Conservation (phyloP, 208 protist species). For the Wallacemonas sp. region DNA sequence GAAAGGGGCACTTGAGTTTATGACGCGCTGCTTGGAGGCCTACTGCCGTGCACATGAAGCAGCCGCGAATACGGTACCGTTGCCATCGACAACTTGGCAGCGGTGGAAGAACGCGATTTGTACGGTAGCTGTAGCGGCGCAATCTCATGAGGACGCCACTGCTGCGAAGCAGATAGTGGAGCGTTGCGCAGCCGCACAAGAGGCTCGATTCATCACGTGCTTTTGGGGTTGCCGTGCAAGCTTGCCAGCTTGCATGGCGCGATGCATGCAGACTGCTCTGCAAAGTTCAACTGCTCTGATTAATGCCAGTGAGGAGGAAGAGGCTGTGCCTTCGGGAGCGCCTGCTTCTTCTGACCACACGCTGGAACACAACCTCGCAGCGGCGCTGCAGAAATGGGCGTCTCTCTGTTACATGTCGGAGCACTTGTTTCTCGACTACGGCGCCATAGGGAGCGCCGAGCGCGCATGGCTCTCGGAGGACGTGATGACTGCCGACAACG, state of each 20-base stretch:
- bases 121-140: no score
- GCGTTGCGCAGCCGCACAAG: no score
- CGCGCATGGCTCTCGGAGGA: constrained; percentile 53
- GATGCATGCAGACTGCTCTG: no score
- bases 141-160: constrained; percentile 6
- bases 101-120: constrained; percentile 41
- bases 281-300: no score
- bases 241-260: no score
- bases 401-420: constrained; percentile 37
- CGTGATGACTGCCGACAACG: constrained; percentile 18
- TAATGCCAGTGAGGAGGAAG: background rate
- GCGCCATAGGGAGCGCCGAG: constrained; percentile 43
- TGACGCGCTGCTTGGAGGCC: constrained; percentile 26
- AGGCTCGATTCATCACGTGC: background rate
- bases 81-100: constrained; percentile 30
- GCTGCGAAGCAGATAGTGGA: no score
- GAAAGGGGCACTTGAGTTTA: background rate
- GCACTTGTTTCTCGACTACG: constrained; percentile 50
- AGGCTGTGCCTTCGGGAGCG: background rate
- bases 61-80: constrained; percentile 25
- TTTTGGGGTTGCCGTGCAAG: constrained; percentile 9
- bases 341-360: background rate
- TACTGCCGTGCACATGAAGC: constrained; percentile 40
- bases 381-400: constrained; percentile 46
- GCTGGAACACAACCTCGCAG: background rate